A percentile compares a stretch with the other conserved stretches of the same genome.
phyloP scores from a whole-genome alignment of 202 grass and related monocot species.

The Schoenoplectus tabernaemontani region DNA sequence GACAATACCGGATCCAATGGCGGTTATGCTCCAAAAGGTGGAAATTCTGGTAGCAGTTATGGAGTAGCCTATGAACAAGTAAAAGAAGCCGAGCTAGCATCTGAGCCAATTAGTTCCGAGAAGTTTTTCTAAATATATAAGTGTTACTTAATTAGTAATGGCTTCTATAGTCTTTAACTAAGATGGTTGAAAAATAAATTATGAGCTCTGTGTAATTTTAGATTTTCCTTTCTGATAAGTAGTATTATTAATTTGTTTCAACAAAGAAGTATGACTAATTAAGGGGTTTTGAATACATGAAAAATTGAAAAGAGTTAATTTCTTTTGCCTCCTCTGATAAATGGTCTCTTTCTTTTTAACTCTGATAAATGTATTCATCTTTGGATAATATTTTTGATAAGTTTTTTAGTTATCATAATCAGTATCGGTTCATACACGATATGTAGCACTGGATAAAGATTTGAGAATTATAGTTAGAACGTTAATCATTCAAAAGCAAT shows the following conservation, averaged over 20 bases:
- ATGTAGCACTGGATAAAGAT: too few species aligned
- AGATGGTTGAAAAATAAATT: constrained; percentile 7
- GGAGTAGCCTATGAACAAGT: constrained; percentile 8
- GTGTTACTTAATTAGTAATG: neutral
- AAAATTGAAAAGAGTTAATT: neutral
- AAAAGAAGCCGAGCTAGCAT: neutral
- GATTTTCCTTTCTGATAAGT: neutral
- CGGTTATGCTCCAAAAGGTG: constrained; percentile 4
- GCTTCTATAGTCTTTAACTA: neutral
- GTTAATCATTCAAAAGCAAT: too few species aligned
- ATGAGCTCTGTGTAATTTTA: neutral
- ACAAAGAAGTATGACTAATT: constrained; percentile 1
- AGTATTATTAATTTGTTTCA: constrained; percentile 3
- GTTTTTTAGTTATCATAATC: neutral
- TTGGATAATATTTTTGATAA: neutral
- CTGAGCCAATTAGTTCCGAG: neutral
- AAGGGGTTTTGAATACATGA: neutral
- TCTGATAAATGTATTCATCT: neutral
- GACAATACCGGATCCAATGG: neutral
- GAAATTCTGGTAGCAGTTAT: neutral
- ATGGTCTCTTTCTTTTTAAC: neutral
- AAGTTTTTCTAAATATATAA: neutral
- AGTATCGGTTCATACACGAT: neutral
- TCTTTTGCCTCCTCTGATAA: neutral
- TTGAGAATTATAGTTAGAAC: too few species aligned